Evolutionary conservation across 345 rosid species (phyloP).

Genomic region (Alliaria petiolata): DNA sequence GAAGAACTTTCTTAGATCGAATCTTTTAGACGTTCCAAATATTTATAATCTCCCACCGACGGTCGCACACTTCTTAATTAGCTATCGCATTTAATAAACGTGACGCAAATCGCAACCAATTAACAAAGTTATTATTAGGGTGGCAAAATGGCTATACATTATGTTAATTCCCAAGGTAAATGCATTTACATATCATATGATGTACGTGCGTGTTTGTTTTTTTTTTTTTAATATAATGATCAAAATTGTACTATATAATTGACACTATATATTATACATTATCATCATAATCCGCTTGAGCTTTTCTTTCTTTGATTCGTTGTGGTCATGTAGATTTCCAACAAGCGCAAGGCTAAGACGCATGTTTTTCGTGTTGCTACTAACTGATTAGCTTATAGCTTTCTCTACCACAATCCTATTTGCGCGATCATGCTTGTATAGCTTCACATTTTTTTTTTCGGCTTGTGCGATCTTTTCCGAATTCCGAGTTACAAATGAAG

Average conservation of each 20-base stretch:
- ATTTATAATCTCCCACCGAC: conserved; percentile 29
- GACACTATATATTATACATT: too few species aligned
- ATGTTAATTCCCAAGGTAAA: neutral
- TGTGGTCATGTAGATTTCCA: neutral
- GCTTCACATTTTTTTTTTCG: neutral
- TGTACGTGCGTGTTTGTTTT: too few species aligned
- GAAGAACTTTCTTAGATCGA: conserved; percentile 3
- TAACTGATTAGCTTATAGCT: neutral
- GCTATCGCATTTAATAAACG: conserved; percentile 6
- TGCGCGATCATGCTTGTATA: neutral
- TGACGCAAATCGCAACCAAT: neutral
- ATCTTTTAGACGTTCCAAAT: neutral
- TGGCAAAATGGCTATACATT: too few species aligned
- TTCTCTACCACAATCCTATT: neutral
- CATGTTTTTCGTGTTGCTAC: neutral
- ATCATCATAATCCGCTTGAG: neutral
- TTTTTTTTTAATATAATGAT: too few species aligned
- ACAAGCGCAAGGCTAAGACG: neutral
- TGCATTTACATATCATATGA: too few species aligned
- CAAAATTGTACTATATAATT: too few species aligned
- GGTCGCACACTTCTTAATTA: neutral
- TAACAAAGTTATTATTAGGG: too few species aligned
- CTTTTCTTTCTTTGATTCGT: neutral
- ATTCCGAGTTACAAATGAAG: too few species aligned
- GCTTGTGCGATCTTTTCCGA: neutral